A percentile compares a stretch with the other conserved stretches of the same genome.
phyloP scores from a whole-genome alignment of 495 filamentous ascomycete genomes.

The Immersiella caudata region DNA sequence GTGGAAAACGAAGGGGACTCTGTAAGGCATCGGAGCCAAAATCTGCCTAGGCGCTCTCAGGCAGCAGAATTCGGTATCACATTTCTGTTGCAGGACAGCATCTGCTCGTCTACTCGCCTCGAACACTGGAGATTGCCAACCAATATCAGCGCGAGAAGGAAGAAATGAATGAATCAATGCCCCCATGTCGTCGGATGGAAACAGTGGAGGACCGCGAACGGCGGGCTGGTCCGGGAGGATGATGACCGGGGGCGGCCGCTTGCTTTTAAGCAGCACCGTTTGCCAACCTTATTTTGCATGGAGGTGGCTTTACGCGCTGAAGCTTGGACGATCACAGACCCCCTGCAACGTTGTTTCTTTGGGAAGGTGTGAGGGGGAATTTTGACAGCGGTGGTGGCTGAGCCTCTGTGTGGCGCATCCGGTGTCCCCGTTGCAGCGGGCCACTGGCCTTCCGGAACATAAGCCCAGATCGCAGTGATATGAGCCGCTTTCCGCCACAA shows the following conservation, averaged over 20 bases:
- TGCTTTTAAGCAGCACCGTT: neutral
- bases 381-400: neutral
- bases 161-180: slow-evolving; percentile 27
- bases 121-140: neutral
- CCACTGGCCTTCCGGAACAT: neutral
- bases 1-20: no score
- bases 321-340: neutral
- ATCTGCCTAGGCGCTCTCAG: neutral
- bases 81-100: neutral
- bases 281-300: neutral
- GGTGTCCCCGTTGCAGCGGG: slow-evolving; percentile 7
- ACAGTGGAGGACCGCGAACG: neutral
- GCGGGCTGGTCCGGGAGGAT: slow-evolving; percentile 1
- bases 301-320: neutral
- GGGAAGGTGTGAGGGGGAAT: no score
- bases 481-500: slow-evolving; percentile 1
- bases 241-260: slow-evolving; percentile 9
- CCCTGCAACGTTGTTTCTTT: no score
- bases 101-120: neutral
- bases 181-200: neutral
- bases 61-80: neutral
- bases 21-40: no score
- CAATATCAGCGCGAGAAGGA: neutral
- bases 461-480: neutral
- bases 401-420: neutral